Conservation (phyloP, 164 flowering plant genomes). For the Vitis amurensis region DNA sequence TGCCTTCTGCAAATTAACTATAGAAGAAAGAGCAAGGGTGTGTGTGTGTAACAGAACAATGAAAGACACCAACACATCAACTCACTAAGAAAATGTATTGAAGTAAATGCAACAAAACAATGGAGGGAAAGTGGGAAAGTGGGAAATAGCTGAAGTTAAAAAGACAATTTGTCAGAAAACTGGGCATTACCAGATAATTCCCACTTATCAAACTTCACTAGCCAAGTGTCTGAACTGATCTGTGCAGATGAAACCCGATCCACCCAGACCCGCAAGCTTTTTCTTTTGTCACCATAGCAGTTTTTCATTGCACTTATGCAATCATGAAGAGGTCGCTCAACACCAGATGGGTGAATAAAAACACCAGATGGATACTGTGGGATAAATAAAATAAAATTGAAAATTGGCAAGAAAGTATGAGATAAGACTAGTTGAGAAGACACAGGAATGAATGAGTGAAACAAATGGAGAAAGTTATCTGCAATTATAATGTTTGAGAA, state of each 20-base stretch:
- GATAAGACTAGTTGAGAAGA: too few relatives aligned
- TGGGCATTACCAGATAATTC: slow-evolving; percentile 37
- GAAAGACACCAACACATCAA: too few relatives aligned
- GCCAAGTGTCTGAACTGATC: slow-evolving; percentile 41
- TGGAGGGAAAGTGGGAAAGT: neutral
- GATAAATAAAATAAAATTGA: neutral
- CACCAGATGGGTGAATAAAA: slow-evolving; percentile 49
- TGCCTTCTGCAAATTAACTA: too few relatives aligned
- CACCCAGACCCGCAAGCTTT: slow-evolving; percentile 38
- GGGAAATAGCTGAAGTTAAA: neutral
- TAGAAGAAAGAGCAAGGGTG: too few relatives aligned
- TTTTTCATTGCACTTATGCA: slow-evolving; percentile 24
- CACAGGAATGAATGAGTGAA: too few relatives aligned
- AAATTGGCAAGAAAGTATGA: neutral
- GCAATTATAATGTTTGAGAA: too few relatives aligned
- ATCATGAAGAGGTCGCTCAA: slow-evolving; percentile 29
- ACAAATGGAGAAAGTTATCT: too few relatives aligned
- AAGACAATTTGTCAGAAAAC: neutral
- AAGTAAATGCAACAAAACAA: neutral
- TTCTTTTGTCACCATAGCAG: slow-evolving; percentile 45
- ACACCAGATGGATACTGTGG: slow-evolving; percentile 33
- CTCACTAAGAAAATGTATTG: too few relatives aligned
- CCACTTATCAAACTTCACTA: slow-evolving; percentile 55
- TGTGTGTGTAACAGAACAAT: too few relatives aligned
- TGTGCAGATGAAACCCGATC: slow-evolving; percentile 39